phyloP scores from a whole-genome alignment of 1,139 yeast species.

The Hemisphaericaspora lyxosophila region DNA sequence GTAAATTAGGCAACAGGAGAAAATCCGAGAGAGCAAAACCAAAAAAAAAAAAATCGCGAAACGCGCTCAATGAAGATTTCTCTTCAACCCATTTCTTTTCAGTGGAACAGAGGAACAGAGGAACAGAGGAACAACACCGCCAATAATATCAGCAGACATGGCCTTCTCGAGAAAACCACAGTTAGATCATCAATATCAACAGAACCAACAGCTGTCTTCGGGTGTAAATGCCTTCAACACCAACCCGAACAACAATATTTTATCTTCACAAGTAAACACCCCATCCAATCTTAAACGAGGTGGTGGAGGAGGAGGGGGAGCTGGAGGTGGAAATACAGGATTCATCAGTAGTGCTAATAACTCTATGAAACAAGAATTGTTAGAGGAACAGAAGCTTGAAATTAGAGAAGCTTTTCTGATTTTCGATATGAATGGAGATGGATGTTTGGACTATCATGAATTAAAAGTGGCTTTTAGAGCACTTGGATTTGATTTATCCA shows the following conservation, averaged over 20 bases:
- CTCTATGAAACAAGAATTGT: slow-evolving; percentile 56
- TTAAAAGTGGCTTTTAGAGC: slow-evolving; percentile 91
- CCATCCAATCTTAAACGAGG: too few relatives aligned
- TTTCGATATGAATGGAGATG: slow-evolving; percentile 92
- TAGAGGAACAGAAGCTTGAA: slow-evolving; percentile 90
- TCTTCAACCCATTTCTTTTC: not conserved
- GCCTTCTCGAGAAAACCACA: not conserved
- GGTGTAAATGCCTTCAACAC: too few relatives aligned
- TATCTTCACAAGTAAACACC: too few relatives aligned
- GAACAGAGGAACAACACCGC: too few relatives aligned
- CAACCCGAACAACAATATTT: too few relatives aligned
- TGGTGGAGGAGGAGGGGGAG: not conserved
- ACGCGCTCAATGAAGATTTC: too few relatives aligned
- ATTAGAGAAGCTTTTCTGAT: slow-evolving; percentile 90
- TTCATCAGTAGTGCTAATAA: slow-evolving; percentile 1
- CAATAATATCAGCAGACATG: not conserved
- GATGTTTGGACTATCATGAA: slow-evolving; percentile 88
- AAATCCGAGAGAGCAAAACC: too few relatives aligned
- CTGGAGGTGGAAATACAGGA: not conserved
- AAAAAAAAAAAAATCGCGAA: too few relatives aligned
- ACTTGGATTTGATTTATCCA: slow-evolving; percentile 82
- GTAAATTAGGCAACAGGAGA: too few relatives aligned
- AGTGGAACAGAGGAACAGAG: not conserved
- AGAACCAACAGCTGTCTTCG: not conserved
- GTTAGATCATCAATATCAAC: slow-evolving; percentile 1